phyloP scores from a whole-genome alignment of 2,329 filamentous ascomycete genomes.

The Diaporthe nobilis region DNA sequence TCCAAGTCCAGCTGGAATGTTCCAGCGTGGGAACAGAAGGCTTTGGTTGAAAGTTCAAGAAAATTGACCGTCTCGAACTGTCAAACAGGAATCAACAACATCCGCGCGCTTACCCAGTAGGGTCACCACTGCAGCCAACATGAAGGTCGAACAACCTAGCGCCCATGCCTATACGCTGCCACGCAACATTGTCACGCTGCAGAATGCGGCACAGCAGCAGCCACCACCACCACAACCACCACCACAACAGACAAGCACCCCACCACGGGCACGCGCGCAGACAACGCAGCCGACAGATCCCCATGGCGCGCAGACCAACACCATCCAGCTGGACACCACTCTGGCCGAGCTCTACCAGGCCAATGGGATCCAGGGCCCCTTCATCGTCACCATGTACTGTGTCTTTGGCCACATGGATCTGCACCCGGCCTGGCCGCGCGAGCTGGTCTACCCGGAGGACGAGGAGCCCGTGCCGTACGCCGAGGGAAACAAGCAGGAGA shows the following conservation, averaged over 20 bases:
- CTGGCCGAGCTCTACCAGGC: slow-evolving; percentile 45
- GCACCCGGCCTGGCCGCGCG: slow-evolving; percentile 44
- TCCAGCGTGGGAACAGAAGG: not conserved
- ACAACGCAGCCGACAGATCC: not conserved
- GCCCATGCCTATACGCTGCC: slow-evolving; percentile 3
- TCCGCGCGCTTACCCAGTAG: not conserved
- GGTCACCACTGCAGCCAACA: slow-evolving; percentile 12
- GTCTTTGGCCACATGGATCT: slow-evolving; percentile 46
- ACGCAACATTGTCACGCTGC: slow-evolving; percentile 15
- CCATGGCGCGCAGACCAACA: not conserved
- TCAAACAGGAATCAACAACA: not conserved
- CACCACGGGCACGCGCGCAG: too few relatives aligned
- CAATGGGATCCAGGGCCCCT: slow-evolving; percentile 44
- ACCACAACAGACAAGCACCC: not conserved
- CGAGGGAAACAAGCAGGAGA: slow-evolving; percentile 39
- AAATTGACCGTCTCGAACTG: not conserved
- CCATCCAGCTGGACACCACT: slow-evolving; percentile 44
- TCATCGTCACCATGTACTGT: slow-evolving; percentile 46
- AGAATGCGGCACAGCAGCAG: slow-evolving; percentile 27
- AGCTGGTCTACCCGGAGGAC: slow-evolving; percentile 45
- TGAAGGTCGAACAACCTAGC: slow-evolving; percentile 11
- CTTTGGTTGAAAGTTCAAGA: not conserved
- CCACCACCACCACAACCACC: not conserved
- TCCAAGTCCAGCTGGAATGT: not conserved
- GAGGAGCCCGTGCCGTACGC: slow-evolving; percentile 46